Base-by-base conservation (phyloP, 2,329 filamentous ascomycete species). In the Cladorrhinum sp. region DNA sequence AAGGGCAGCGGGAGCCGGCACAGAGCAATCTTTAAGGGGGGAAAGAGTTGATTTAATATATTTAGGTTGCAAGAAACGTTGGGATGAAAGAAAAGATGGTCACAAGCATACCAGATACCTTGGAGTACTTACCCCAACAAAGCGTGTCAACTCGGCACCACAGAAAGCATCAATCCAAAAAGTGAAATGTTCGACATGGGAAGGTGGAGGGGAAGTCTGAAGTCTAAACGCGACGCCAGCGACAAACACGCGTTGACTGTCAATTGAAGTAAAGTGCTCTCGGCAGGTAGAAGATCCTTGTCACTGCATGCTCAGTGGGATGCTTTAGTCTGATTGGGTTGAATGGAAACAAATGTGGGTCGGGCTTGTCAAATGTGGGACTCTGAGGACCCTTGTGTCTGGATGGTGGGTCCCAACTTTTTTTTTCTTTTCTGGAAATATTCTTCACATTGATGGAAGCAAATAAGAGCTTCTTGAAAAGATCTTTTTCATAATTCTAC, bases 151-250 rank as follows among this genome's bases (percentile, higher is more conserved):
- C 20, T 12, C 13, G 25, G 22, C 12, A 9, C 55, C 7, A 38
- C 25, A 16, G 23, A 24, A 27, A n/a, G 5, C 52, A 60, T 54
- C 53, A 52, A 55, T 45, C 13, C 12, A 24, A 51, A 32, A 58
- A 55, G n/a, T 22, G 52, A 57, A 32, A 55, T 32, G 32, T 55
- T 23, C 10, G 27, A 27, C 16, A 49, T 27, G 22, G n/a, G 32
- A 27, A 48, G 23, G n/a, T 27, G n/a, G 8, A 51, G n/a, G 25
- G 24, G 48, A 38, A 51, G 62, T 45, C 18, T 45, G 6, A 45
- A 22, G 41, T 45, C 41, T 20, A 45, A 18, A 45, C 64, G 62
- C 64, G 64, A 56, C 53, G 24, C 13, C 29, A 48, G n/a, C 3
- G 6, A 22, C 10, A 41, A 29, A 27, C 50, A 60, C 61, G 61